Evolutionary conservation across 176 grass and related monocot genomes (phyloP).

Genomic region (Luzula sylvatica): DNA sequence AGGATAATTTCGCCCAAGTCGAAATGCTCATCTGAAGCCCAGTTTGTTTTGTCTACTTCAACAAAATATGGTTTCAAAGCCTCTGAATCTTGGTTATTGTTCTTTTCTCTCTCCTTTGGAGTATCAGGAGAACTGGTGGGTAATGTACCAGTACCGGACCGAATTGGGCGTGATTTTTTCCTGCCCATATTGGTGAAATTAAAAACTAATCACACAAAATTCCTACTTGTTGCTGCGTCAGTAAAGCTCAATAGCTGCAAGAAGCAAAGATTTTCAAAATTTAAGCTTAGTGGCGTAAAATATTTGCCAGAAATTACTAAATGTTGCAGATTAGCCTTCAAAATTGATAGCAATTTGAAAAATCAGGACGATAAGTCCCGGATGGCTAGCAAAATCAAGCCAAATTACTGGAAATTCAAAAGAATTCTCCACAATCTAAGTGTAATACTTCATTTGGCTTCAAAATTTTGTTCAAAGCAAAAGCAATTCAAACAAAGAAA

Average conservation of each 20-base stretch:
- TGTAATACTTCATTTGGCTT: not conserved
- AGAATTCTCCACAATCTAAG: not conserved
- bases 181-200: constrained; percentile 44
- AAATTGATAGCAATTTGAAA: not conserved
- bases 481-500: not conserved
- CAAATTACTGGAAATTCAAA: not conserved
- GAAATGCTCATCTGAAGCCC: constrained; percentile 23
- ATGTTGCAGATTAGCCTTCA: not conserved
- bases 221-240: not conserved
- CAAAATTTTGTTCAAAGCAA: not conserved
- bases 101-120: constrained; percentile 21
- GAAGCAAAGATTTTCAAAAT: constrained; percentile 2
- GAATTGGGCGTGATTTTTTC: constrained; percentile 52
- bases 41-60: constrained; percentile 33
- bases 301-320: not conserved
- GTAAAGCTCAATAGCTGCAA: constrained; percentile 1
- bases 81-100: constrained; percentile 7
- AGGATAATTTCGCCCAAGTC: constrained; percentile 71
- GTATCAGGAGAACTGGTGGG: constrained; percentile 21
- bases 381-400: not conserved
- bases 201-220: not conserved
- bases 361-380: not conserved
- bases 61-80: constrained; percentile 39
- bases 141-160: constrained; percentile 16
- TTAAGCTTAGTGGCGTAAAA: not conserved